phyloP scores from a whole-genome alignment of 1,284 basidiomycete species.

The Marasmius fiardii region DNA sequence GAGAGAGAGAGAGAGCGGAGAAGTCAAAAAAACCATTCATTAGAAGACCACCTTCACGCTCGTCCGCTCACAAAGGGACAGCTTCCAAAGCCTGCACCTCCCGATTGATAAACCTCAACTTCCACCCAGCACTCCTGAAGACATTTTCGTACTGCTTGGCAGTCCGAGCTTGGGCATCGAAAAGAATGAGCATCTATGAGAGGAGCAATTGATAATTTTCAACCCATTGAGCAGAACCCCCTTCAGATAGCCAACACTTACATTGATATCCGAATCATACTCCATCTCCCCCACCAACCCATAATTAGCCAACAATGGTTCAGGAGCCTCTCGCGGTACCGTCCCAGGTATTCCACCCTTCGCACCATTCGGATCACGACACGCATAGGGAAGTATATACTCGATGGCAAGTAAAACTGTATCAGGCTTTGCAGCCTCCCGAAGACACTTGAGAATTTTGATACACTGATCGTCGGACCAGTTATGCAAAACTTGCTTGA shows the following conservation, averaged over 20 bases:
- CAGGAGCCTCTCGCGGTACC: conserved; percentile 13
- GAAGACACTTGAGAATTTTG: conserved; percentile 10
- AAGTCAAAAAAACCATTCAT: too few relatives aligned
- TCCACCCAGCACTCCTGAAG: not conserved
- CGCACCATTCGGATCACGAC: conserved; percentile 4
- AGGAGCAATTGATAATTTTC: too few relatives aligned
- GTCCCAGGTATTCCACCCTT: not conserved
- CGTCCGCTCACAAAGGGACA: not conserved
- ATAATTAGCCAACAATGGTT: conserved; percentile 20
- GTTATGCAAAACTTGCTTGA: conserved; percentile 17
- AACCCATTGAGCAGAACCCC: too few relatives aligned
- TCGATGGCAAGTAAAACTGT: conserved; percentile 12
- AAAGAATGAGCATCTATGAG: conserved; percentile 19
- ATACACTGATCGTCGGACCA: conserved; percentile 15
- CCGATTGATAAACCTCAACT: not conserved
- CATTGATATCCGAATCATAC: conserved; percentile 20
- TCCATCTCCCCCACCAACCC: conserved; percentile 19
- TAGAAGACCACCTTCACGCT: too few relatives aligned
- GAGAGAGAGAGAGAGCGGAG: too few relatives aligned
- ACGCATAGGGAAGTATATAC: conserved; percentile 17
- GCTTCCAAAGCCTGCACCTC: not conserved
- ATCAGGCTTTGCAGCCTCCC: conserved; percentile 4
- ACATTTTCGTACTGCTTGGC: not conserved
- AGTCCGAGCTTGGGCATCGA: conserved; percentile 20
- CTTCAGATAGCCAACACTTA: too few relatives aligned